Percentiles rank a stretch among this genome's conserved stretches.
Evolutionary conservation across 805 yeast species (phyloP).

Genomic region (Kodamaea kaohsiungensis): DNA sequence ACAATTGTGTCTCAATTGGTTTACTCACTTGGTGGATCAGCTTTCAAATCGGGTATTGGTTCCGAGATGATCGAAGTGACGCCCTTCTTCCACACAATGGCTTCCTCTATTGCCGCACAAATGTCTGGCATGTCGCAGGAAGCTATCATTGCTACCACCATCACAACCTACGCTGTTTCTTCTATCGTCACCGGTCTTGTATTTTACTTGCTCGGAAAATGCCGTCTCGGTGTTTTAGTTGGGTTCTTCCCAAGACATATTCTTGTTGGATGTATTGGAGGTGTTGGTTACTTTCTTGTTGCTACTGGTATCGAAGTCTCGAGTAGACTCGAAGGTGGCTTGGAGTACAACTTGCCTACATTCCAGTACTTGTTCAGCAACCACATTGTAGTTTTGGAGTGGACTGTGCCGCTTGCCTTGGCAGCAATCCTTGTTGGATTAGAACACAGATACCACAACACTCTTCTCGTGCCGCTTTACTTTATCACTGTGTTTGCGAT

Average conservation of each 20-base stretch:
- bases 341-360: conserved; percentile 63
- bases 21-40: conserved; percentile 87
- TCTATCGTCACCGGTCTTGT: conserved; percentile 85
- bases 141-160: conserved; percentile 78
- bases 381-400: conserved; percentile 37
- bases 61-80: conserved; percentile 99
- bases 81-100: conserved; percentile 97
- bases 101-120: conserved; percentile 60
- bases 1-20: conserved; percentile 88
- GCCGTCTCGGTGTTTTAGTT: conserved; percentile 79
- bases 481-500: conserved; percentile 68
- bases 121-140: conserved; percentile 47
- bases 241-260: conserved; percentile 97
- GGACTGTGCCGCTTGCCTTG: conserved; percentile 69
- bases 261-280: conserved; percentile 96
- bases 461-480: conserved; percentile 78
- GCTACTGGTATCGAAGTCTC: conserved; percentile 91
- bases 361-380: conserved; percentile 50
- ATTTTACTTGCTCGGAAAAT: conserved; percentile 74
- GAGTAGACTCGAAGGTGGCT: conserved; percentile 74
- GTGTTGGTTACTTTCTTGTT: conserved; percentile 91
- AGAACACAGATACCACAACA: conserved; percentile 56
- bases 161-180: conserved; percentile 80
- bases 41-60: conserved; percentile 88
- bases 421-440: conserved; percentile 61